Conservation (phyloP, 495 filamentous ascomycete genomes). For the Podospora didyma region DNA sequence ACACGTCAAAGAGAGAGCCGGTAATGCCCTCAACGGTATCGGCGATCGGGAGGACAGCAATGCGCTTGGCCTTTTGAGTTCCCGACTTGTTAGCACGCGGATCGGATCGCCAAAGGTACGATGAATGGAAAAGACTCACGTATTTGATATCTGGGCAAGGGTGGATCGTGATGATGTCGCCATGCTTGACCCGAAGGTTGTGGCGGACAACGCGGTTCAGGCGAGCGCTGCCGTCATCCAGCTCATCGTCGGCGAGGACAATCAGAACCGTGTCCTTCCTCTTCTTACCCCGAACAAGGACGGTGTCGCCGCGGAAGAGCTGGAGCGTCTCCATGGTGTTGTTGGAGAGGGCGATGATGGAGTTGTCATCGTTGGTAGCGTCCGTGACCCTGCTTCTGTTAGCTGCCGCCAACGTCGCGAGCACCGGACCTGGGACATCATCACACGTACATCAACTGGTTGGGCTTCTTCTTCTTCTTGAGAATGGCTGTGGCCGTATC, state of each 20-base stretch:
- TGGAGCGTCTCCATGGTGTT: conserved; percentile 98
- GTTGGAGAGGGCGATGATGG: conserved; percentile 95
- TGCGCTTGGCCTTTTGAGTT: conserved; percentile 79
- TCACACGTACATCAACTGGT: conserved; percentile 80
- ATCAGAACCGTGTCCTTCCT: conserved; percentile 98
- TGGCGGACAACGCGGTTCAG: conserved; percentile 98
- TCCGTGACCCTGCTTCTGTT: conserved; percentile 76
- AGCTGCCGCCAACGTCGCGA: not conserved
- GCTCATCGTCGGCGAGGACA: conserved; percentile 93
- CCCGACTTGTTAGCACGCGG: not conserved
- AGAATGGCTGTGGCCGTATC: conserved; percentile 96
- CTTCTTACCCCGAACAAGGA: conserved; percentile 98
- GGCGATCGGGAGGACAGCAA: conserved; percentile 96
- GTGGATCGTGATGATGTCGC: conserved; percentile 94
- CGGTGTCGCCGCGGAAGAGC: conserved; percentile 97
- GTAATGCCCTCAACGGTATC: conserved; percentile 97
- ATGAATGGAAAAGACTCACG: conserved; percentile 49
- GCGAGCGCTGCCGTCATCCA: conserved; percentile 92
- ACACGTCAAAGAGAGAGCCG: conserved; percentile 96
- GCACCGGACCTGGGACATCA: conserved; percentile 1
- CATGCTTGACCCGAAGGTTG: conserved; percentile 97
- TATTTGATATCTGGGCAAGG: conserved; percentile 99
- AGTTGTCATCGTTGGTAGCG: conserved; percentile 98
- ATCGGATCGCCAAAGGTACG: not conserved
- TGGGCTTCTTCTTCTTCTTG: conserved; percentile 99